Evolutionary conservation across 495 filamentous ascomycete genomes (phyloP), one percentile per base, ranked within the genome.

Genomic region (Astrocystis sublimbata): DNA sequence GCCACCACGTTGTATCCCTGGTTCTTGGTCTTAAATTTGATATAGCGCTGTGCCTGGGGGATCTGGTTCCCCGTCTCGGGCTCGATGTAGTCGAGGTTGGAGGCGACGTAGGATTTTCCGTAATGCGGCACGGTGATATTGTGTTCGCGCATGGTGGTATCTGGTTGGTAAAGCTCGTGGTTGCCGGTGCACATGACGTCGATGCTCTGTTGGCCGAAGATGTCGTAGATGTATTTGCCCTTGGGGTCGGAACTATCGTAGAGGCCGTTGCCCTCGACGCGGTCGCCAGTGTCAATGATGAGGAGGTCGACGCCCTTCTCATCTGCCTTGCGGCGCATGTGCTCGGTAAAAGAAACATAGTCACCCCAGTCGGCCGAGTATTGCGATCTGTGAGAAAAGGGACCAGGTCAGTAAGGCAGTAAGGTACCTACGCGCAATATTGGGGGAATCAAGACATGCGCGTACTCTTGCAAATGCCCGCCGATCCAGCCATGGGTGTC

Each of bases 281-380:
- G 83, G 70, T 98, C 94, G 30, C 94, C 94, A 6, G 93, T 97
- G 76, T 98, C 94, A 61, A 98, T 82, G 23, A 98, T 84, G 23
- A 98, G 77, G 24, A 98, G 76, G 73, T 98, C 94, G 31, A 86
- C 84, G 21, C 90, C 92, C 41, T 87, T 81, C 3, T 84, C 79
- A 68, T 97, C 90, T 23, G 92, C 91, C 70, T 83, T 87, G 65
- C 85, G 78, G 24, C 85, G 88, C 82, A 98, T 85, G 66, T 91
- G 92, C 33, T 86, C 76, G 21, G 92, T 85, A 69, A 98, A 96
- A 9, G 94, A 98, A 65, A 98, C 83, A 75, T 98, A 98, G 77
- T 98, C 94, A 36, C 94, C 94, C 90, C 94, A 97, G 72, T 98
- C 94, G 38, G 92, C 96, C 15, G 92, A 93, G 73, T 91, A 98